Evolutionary conservation across 768 basidiomycete species (phyloP).

Genomic region (Tricholoma flavovirens): DNA sequence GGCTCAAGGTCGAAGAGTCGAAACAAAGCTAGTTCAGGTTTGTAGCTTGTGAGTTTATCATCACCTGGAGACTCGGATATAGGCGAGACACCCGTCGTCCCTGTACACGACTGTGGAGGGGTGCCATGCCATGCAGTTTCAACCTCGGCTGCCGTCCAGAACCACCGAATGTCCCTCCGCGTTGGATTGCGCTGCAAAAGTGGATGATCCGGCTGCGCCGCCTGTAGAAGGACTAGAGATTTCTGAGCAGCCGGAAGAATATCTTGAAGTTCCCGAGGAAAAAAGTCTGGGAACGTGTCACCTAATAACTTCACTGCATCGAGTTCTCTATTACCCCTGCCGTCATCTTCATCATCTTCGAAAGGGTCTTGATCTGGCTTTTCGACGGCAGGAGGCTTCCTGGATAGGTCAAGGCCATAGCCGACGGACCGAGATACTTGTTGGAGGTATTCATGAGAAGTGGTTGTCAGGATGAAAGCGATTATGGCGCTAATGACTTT

Average conservation of each 20-base stretch:
- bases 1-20: conserved; percentile 64
- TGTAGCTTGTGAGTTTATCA: conserved; percentile 11
- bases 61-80: not conserved
- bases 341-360: conserved; percentile 32
- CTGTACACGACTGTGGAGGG: not conserved
- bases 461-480: conserved; percentile 61
- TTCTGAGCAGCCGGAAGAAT: conserved; percentile 60
- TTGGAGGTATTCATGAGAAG: conserved; percentile 60
- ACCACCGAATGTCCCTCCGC: conserved; percentile 42
- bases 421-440: conserved; percentile 57
- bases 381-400: conserved; percentile 20
- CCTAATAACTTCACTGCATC: conserved; percentile 31
- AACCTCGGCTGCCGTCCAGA: conserved; percentile 58
- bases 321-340: conserved; percentile 34
- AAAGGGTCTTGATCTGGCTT: conserved; percentile 27
- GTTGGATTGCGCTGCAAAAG: conserved; percentile 33
- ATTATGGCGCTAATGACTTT: conserved; percentile 44
- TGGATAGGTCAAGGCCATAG: conserved; percentile 30
- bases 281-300: conserved; percentile 57
- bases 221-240: conserved; percentile 59
- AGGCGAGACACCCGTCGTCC: not conserved
- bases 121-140: conserved; percentile 38
- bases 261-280: conserved; percentile 44
- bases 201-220: conserved; percentile 60
- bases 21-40: conserved; percentile 41